Evolutionary conservation across 2,329 filamentous ascomycete species (phyloP), one percentile per base, ranked within the genome.

Genomic region (Botryotinia globosa): DNA sequence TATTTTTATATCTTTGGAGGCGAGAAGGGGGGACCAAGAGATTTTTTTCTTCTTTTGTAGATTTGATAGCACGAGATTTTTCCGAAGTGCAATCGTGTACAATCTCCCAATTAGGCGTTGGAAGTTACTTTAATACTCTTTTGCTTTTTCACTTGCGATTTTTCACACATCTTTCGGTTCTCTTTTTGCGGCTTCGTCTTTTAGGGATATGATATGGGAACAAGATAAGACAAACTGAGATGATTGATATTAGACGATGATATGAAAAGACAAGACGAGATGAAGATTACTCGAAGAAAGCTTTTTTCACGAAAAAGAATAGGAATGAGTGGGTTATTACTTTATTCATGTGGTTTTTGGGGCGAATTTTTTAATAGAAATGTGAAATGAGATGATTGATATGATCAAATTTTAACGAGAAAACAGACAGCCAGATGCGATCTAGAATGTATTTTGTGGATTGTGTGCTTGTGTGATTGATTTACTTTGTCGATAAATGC

Each of bases 121-220:
- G n/a, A 68, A 56, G 65, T 68, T 68, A 68, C 32, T 68, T 68
- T 68, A 58, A 68, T 68, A 56, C 48, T 68, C 65, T 67, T 67
- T 67, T 67, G 37, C 65, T 67, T 67, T 56, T 56, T 67, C 34
- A 39, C 37, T 39, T 32, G 39, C 25, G n/a, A 56, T 42, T 32
- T 32, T 56, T 56, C 32, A 25, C 14, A 9, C 48, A 29, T 68
- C n/a, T 42, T 68, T 58, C 48, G 37, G 25, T 62, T 62, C 12
- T 39, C 39, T 56, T 20, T 68, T 68, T 56, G 29, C 51, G 51
- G 51, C 45, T 68, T 56, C 65, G 39, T 68, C 48, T 68, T 68
- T 68, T 56, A 68, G 65, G 65, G 65, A 44, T 68, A 68, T 56
- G 65, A 68, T 68, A 42, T 42, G 65, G 48, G 48, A 37, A 42